These are phyloP conservation scores for Cystofilobasidium bisporidii DNA, from an alignment of 768 basidiomycete species.

Conservation along the genomic window DNA sequence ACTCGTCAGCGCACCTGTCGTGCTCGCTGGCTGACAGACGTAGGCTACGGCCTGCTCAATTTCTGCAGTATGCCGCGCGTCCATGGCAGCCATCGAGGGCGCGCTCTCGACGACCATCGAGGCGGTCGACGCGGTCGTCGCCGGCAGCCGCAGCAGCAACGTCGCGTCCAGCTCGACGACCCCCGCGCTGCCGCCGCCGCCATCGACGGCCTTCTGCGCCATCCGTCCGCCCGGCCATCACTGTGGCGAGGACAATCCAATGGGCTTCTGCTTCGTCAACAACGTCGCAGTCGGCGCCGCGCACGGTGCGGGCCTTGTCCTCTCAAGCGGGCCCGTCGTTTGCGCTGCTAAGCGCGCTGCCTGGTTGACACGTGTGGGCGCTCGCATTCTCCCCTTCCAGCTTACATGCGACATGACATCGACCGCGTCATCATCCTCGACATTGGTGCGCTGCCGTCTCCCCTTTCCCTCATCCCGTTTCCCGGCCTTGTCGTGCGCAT, in stretches of 20 bases:
- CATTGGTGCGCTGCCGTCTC: slow-evolving; percentile 54
- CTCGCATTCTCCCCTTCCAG: slow-evolving; percentile 45
- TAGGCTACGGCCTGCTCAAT: too few species aligned
- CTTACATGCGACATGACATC: slow-evolving; percentile 67
- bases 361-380: too few species aligned
- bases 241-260: slow-evolving; percentile 78
- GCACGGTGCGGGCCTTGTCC: slow-evolving; percentile 51
- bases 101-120: slow-evolving; percentile 61
- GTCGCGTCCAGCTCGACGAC: not conserved
- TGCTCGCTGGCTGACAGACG: too few species aligned
- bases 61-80: slow-evolving; percentile 56
- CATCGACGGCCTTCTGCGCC: slow-evolving; percentile 59
- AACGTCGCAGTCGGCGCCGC: slow-evolving; percentile 85
- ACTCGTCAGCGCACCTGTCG: too few species aligned
- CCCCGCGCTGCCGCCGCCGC: not conserved
- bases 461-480: too few species aligned
- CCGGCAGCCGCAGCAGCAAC: too few species aligned
- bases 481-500: too few species aligned
- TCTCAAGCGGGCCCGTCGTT: not conserved
- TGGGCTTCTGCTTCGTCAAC: slow-evolving; percentile 92
- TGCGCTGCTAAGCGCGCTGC: not conserved
- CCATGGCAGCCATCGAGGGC: slow-evolving; percentile 67
- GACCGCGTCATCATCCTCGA: slow-evolving; percentile 77
- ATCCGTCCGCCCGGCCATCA: slow-evolving; percentile 90
- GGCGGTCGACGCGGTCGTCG: slow-evolving; percentile 61